Evolutionary conservation across 108 stramenopile species (phyloP).

Genomic region (Cyclotella atomus): DNA sequence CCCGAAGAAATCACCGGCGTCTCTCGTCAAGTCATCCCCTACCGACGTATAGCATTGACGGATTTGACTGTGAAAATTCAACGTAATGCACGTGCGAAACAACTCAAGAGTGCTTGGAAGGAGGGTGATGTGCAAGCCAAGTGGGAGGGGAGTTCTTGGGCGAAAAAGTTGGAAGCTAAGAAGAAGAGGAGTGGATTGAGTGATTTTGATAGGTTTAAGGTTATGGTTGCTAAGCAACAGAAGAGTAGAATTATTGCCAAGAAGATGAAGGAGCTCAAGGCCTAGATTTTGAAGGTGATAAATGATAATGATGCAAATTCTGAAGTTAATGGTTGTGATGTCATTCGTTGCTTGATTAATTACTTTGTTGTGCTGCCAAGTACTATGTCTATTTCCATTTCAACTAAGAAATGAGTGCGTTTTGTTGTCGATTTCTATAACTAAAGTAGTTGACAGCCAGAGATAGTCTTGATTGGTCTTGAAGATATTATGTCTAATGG

Average conservation of each 20-base stretch:
- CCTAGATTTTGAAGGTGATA: background rate
- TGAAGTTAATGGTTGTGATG: no score
- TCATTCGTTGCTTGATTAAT: no score
- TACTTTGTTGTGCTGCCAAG: no score
- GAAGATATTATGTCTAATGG: no score
- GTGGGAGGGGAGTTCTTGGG: slow-evolving; percentile 94
- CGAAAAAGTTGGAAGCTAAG: slow-evolving; percentile 94
- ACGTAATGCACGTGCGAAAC: slow-evolving; percentile 90
- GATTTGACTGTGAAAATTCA: slow-evolving; percentile 93
- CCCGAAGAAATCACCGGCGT: slow-evolving; percentile 91
- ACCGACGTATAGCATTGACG: slow-evolving; percentile 92
- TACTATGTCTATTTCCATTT: no score
- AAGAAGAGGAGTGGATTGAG: slow-evolving; percentile 79
- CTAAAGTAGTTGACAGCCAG: no score
- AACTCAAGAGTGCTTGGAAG: slow-evolving; percentile 89
- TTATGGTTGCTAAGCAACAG: slow-evolving; percentile 95
- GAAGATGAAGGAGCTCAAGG: slow-evolving; percentile 86
- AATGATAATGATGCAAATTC: background rate
- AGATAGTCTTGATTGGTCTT: no score
- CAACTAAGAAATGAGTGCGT: no score
- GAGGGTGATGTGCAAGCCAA: slow-evolving; percentile 82
- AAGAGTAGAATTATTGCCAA: slow-evolving; percentile 89
- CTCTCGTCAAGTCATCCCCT: slow-evolving; percentile 94
- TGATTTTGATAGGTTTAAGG: slow-evolving; percentile 99
- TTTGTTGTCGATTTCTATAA: no score